Evolutionary conservation across 345 rosid species (phyloP), one percentile per base, ranked within the genome.

Genomic region (Bruguiera parviflora): DNA sequence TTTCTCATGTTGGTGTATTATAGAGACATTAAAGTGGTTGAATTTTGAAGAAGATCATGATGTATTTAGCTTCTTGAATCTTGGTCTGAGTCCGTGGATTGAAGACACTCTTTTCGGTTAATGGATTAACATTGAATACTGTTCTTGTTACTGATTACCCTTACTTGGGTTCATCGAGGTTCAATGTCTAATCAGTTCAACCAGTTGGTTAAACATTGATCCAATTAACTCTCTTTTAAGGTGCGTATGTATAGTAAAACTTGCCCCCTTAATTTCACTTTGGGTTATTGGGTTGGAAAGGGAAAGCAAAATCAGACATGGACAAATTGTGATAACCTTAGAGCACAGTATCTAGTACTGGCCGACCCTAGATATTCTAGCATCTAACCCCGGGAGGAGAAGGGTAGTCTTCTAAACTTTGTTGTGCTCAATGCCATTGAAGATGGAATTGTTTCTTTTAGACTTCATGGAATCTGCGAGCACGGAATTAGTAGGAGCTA

Each of bases 281-380:
- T 77, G 91, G 92, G 16, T 64, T 91, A 61, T 70, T 94, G 83
- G 92, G 90, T 58, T 91, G 96, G 96, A 89, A 80, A 68, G 92
- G 82, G 22, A 82, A 74, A 53, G 60, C 80, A 63, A 72, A 82
- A 82, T 74, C 78, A 77, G 73, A 74, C 74, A 43, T 92, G 95
- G 96, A 95, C 98, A 15, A 59, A 77, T 69, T 84, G 86, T 8
- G 69, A 79, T 19, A 69, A 81, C 57, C 73, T 46, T 89, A 61
- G 96, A 94, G 78, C 98, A 91, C 35, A 89, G 97, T 78, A 84
- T 87, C 32, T 92, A 94, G 81, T 91, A 89, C 72, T 94, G 98
- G 97, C 83, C 91, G 58, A 87, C 97, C 61, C 90, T 89, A 64
- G 96, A 94, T 79, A 79, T 94, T 53, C 85, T 91, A 71, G 83